Conservation (phyloP, 2,329 filamentous ascomycete genomes). For the Gaeumannomyces sp. region DNA sequence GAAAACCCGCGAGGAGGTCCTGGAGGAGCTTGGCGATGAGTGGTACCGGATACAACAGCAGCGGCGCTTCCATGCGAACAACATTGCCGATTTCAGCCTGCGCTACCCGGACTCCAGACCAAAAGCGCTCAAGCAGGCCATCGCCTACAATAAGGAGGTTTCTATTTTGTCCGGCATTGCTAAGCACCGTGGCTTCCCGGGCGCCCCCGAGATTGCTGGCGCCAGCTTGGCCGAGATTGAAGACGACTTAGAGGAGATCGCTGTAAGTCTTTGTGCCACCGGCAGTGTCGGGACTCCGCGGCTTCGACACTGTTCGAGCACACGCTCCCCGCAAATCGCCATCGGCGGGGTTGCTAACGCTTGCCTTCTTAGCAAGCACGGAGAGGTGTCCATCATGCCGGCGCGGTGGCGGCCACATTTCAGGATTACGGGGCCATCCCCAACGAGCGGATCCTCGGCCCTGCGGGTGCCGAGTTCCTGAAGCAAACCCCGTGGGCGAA, state of each 20-base stretch:
- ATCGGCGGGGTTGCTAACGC: not conserved
- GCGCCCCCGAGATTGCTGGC: conserved; percentile 76
- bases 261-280: conserved; percentile 51
- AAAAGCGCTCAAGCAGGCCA: conserved; percentile 75
- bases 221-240: conserved; percentile 70
- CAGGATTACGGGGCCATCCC: conserved; percentile 9
- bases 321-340: not conserved
- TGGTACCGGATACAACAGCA: conserved; percentile 93
- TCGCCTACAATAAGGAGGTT: conserved; percentile 92
- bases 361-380: conserved; percentile 7
- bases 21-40: conserved; percentile 77
- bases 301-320: not conserved
- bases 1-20: conserved; percentile 71
- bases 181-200: conserved; percentile 93
- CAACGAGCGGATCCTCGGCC: conserved; percentile 13
- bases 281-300: not conserved
- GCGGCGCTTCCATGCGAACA: conserved; percentile 61
- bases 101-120: conserved; percentile 71
- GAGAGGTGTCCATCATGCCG: conserved; percentile 2
- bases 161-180: conserved; percentile 84
- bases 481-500: conserved; percentile 81
- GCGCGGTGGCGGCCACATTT: conserved; percentile 7
- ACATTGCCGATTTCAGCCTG: conserved; percentile 74
- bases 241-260: conserved; percentile 83
- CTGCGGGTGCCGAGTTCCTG: conserved; percentile 7